Conservation (phyloP, 1,284 basidiomycete species). For the Anthracocystis setariae region DNA sequence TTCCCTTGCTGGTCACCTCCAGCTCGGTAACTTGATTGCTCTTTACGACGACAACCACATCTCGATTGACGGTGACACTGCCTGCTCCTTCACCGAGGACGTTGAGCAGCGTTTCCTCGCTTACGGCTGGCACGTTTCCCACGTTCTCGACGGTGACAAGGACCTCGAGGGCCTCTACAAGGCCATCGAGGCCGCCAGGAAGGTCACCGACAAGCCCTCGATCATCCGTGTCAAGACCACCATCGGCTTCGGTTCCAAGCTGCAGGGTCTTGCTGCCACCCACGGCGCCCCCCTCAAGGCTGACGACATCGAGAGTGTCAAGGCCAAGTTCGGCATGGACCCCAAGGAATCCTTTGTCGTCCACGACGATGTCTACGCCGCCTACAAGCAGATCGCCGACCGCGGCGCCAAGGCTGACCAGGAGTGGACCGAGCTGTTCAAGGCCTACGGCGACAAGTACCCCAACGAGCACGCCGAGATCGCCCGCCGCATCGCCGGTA, state of each 20-base stretch:
- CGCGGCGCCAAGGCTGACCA: conserved; percentile 80
- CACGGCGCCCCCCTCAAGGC: conserved; percentile 92
- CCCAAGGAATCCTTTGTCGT: conserved; percentile 82
- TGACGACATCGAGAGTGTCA: conserved; percentile 86
- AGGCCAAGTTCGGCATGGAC: conserved; percentile 85
- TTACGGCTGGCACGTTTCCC: conserved; percentile 93
- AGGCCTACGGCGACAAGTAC: conserved; percentile 80
- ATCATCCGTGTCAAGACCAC: conserved; percentile 87
- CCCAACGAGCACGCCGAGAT: conserved; percentile 86
- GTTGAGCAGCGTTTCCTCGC: conserved; percentile 86
- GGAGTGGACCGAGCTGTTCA: conserved; percentile 80
- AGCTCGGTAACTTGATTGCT: conserved; percentile 86
- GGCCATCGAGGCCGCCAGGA: conserved; percentile 81
- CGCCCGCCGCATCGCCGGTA: conserved; percentile 81
- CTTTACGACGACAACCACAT: conserved; percentile 76
- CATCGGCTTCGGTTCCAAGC: conserved; percentile 91
- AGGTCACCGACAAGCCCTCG: conserved; percentile 83
- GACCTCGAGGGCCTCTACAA: conserved; percentile 82
- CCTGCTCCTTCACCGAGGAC: conserved; percentile 91
- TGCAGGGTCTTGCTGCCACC: conserved; percentile 89
- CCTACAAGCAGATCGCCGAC: conserved; percentile 76
- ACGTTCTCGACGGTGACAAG: conserved; percentile 84
- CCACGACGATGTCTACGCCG: conserved; percentile 78
- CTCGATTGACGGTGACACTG: conserved; percentile 93
- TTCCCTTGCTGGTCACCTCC: conserved; percentile 88